A percentile compares a stretch with the other conserved stretches of the same genome.
phyloP scores from a whole-genome alignment of 257 asterid genomes.

The Verbascum thapsus region DNA sequence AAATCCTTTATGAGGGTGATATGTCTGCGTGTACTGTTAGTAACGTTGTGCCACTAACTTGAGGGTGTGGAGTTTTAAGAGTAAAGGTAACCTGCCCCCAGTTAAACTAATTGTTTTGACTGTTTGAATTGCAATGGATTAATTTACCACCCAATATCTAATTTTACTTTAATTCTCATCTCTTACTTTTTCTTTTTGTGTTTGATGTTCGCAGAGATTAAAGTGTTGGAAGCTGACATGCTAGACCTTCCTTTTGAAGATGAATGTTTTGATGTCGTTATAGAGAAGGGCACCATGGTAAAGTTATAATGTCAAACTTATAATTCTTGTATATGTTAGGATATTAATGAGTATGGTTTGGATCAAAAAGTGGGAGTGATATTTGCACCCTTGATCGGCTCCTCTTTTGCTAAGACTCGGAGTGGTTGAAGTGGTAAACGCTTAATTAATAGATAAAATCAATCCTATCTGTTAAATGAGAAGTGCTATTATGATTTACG shows the following conservation, averaged over 20 bases:
- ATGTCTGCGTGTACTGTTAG: background rate
- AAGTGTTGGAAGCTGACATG: constrained; percentile 96
- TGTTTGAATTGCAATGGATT: constrained; percentile 8
- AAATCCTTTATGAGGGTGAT: background rate
- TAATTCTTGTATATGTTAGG: constrained; percentile 1
- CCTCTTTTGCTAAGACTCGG: constrained; percentile 3
- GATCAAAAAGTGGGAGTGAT: background rate
- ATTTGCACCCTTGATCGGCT: background rate
- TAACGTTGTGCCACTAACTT: constrained; percentile 1
- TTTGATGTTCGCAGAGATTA: constrained; percentile 57
- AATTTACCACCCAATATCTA: background rate
- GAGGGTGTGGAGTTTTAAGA: background rate
- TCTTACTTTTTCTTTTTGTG: constrained; percentile 5
- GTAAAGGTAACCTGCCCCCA: background rate
- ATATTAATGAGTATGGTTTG: constrained; percentile 8
- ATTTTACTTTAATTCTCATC: constrained; percentile 16
- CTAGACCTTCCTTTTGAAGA: constrained; percentile 83
- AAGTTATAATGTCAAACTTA: constrained; percentile 15
- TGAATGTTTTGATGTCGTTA: constrained; percentile 79
- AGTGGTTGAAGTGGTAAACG: constrained; percentile 2
- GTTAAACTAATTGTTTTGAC: constrained; percentile 1
- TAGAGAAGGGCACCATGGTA: constrained; percentile 99
- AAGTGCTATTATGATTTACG: too few species aligned
- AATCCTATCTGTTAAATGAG: background rate
- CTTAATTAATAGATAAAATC: constrained; percentile 7